Conservation (phyloP, 306 rosid genomes). For the Sophora flavescens region DNA sequence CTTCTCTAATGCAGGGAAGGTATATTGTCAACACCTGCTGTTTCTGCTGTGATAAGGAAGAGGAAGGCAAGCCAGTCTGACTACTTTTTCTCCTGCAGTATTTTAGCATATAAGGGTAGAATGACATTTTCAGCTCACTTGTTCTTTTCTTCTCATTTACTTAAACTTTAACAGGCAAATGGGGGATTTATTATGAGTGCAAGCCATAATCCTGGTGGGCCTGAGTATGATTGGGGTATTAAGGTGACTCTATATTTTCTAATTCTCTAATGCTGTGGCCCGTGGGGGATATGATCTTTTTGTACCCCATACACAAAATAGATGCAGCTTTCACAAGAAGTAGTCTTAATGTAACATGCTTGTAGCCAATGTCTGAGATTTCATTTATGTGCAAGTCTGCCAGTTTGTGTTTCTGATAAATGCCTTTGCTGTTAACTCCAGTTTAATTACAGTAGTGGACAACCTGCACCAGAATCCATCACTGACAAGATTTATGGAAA, state of each 20-base stretch:
- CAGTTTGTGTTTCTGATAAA: slow-evolving; percentile 51
- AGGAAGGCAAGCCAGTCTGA: slow-evolving; percentile 66
- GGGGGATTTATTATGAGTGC: slow-evolving; percentile 99
- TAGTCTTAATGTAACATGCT: slow-evolving; percentile 10
- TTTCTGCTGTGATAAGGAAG: slow-evolving; percentile 96
- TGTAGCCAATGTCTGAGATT: slow-evolving; percentile 30
- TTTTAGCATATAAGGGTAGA: slow-evolving; percentile 41
- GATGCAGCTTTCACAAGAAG: background rate
- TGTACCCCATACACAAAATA: background rate
- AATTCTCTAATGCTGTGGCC: slow-evolving; percentile 14
- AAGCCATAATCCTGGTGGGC: slow-evolving; percentile 99
- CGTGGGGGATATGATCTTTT: slow-evolving; percentile 3
- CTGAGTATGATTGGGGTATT: slow-evolving; percentile 99
- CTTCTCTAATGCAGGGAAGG: slow-evolving; percentile 74
- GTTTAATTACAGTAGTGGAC: slow-evolving; percentile 98
- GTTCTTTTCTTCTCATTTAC: slow-evolving; percentile 32
- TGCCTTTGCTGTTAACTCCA: slow-evolving; percentile 48
- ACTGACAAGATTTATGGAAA: slow-evolving; percentile 98
- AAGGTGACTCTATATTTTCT: slow-evolving; percentile 68
- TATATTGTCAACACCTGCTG: slow-evolving; percentile 93
- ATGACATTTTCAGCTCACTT: slow-evolving; percentile 27
- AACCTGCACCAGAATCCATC: slow-evolving; percentile 98
- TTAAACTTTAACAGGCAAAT: slow-evolving; percentile 69
- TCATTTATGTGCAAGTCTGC: slow-evolving; percentile 24
- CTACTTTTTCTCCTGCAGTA: slow-evolving; percentile 26